phyloP scores from a whole-genome alignment of 495 filamentous ascomycete genomes.

The Penicillium atrosanguineum region DNA sequence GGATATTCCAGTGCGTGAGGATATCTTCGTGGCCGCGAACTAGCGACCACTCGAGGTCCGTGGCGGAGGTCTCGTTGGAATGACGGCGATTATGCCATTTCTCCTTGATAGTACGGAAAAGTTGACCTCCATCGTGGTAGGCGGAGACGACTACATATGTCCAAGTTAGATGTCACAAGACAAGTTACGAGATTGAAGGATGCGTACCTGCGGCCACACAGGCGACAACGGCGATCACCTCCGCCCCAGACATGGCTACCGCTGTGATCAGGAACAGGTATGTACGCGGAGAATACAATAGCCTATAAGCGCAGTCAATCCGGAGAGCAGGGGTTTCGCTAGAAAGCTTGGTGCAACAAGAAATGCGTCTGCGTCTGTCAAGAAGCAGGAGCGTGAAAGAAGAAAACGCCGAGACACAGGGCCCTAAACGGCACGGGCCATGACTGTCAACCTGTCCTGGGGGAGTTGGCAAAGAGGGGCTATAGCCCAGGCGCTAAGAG shows the following conservation, averaged over 20 bases:
- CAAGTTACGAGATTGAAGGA: not conserved
- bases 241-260: conserved; percentile 17
- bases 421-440: no score
- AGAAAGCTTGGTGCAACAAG: no score
- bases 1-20: conserved; percentile 26
- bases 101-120: conserved; percentile 35
- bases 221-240: conserved; percentile 33
- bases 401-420: no score
- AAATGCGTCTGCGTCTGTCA: not conserved
- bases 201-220: conserved; percentile 34
- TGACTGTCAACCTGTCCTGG: no score
- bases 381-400: not conserved
- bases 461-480: no score
- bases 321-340: no score
- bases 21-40: conserved; percentile 27
- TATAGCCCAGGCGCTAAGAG: no score
- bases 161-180: not conserved
- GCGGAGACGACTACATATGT: conserved; percentile 33
- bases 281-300: no score
- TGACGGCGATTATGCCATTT: conserved; percentile 27
- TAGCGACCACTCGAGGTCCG: conserved; percentile 36
- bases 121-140: conserved; percentile 40
- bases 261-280: no score
- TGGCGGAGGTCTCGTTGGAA: conserved; percentile 5
- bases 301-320: no score